Percentiles rank a stretch among this genome's conserved stretches.
phyloP scores from a whole-genome alignment of 306 rosid genomes.

The Sophora flavescens region DNA sequence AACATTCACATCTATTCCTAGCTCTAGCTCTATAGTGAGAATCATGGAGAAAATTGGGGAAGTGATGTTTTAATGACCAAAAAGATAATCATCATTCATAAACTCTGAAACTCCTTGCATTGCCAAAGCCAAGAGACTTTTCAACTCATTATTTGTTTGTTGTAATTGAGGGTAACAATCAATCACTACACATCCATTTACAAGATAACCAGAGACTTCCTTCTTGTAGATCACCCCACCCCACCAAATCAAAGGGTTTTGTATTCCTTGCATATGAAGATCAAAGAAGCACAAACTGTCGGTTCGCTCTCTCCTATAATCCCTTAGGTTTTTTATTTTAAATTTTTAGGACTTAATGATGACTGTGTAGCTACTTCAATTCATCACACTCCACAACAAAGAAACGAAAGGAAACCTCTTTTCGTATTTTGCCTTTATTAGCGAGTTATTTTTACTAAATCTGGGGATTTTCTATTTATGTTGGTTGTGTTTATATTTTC shows the following conservation, averaged over 20 bases:
- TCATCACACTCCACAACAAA: too few species aligned
- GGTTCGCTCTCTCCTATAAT: slow-evolving; percentile 57
- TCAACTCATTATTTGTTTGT: slow-evolving; percentile 64
- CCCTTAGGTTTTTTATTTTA: not conserved
- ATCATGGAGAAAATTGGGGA: slow-evolving; percentile 35
- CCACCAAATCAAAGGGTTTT: slow-evolving; percentile 77
- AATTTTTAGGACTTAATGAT: slow-evolving; percentile 4
- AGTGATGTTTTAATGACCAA: slow-evolving; percentile 46
- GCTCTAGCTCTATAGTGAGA: slow-evolving; percentile 35
- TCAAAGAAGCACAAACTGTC: slow-evolving; percentile 93
- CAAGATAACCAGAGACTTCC: slow-evolving; percentile 65
- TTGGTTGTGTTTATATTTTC: not conserved
- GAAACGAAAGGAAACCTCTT: too few species aligned
- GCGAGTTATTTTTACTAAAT: too few species aligned
- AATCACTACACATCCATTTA: slow-evolving; percentile 59
- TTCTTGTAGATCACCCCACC: slow-evolving; percentile 47
- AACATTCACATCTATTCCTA: slow-evolving; percentile 43
- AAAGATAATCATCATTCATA: slow-evolving; percentile 71
- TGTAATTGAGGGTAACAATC: slow-evolving; percentile 71
- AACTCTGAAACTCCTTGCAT: slow-evolving; percentile 79
- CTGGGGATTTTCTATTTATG: not conserved
- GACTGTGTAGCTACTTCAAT: not conserved
- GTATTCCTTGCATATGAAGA: slow-evolving; percentile 94
- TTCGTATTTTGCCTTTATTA: too few species aligned
- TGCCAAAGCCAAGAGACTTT: slow-evolving; percentile 73